Conservation (phyloP, 1,139 yeast genomes). For the Candida sp. region DNA sequence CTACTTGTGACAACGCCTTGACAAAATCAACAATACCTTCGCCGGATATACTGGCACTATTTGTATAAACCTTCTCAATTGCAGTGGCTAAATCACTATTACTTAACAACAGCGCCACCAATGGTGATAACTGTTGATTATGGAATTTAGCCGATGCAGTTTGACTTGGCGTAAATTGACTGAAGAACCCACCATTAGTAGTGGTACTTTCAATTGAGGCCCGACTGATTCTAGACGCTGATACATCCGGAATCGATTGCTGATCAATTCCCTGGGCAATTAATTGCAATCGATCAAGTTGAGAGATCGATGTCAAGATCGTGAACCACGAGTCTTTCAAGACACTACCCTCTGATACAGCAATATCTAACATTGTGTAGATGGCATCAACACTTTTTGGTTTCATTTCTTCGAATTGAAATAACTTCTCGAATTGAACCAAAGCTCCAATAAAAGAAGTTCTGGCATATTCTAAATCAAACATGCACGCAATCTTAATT, state of each 20-base stretch:
- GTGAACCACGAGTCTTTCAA: constrained; percentile 80
- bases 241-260: constrained; percentile 80
- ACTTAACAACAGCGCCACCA: constrained; percentile 49
- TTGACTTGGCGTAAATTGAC: constrained; percentile 34
- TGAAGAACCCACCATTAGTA: constrained; percentile 45
- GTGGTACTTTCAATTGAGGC: constrained; percentile 54
- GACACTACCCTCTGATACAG: constrained; percentile 73
- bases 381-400: constrained; percentile 82
- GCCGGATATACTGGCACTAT: constrained; percentile 77
- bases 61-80: constrained; percentile 84
- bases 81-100: constrained; percentile 80
- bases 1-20: constrained; percentile 79
- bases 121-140: constrained; percentile 38
- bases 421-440: constrained; percentile 80
- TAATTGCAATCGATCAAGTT: constrained; percentile 84
- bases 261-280: constrained; percentile 89
- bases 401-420: constrained; percentile 75
- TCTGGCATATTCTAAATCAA: constrained; percentile 81
- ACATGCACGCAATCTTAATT: constrained; percentile 79
- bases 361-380: constrained; percentile 68
- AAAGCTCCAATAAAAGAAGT: constrained; percentile 88
- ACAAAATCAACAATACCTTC: constrained; percentile 86
- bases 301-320: constrained; percentile 78
- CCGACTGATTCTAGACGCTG: constrained; percentile 67
- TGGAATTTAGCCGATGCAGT: constrained; percentile 42